A percentile compares a stretch with the other conserved stretches of the same genome.
Evolutionary conservation across 2,329 filamentous ascomycete genomes (phyloP).

Genomic region (Exophiala lecanii-corni): DNA sequence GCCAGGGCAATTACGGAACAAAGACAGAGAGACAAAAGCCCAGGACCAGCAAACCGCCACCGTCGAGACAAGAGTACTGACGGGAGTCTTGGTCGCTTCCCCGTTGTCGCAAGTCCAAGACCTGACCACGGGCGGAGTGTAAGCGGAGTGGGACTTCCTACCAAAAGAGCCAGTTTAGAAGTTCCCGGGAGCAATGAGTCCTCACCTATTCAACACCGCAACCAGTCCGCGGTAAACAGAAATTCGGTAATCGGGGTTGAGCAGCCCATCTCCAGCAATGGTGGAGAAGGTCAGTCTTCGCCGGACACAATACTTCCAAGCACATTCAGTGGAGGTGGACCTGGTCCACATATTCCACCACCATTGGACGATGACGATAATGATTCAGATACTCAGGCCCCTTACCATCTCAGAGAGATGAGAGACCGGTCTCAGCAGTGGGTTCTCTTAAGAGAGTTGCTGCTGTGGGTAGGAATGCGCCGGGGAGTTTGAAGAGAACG

Average conservation of each 20-base stretch:
- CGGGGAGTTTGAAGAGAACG: slow-evolving; percentile 34
- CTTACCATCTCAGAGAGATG: slow-evolving; percentile 23
- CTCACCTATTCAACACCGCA: slow-evolving; percentile 37
- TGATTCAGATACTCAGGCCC: slow-evolving; percentile 10
- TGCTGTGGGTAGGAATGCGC: slow-evolving; percentile 35
- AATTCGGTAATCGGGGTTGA: slow-evolving; percentile 17
- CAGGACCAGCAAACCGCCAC: slow-evolving; percentile 53
- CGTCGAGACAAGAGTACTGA: slow-evolving; percentile 74
- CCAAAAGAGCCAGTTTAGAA: slow-evolving; percentile 67
- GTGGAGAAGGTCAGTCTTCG: slow-evolving; percentile 29
- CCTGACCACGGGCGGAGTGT: slow-evolving; percentile 42
- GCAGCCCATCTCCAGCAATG: not conserved
- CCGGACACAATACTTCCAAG: slow-evolving; percentile 35
- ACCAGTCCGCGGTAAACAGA: slow-evolving; percentile 22
- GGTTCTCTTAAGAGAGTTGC: slow-evolving; percentile 54
- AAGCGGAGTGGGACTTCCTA: slow-evolving; percentile 38
- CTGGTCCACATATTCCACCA: slow-evolving; percentile 32
- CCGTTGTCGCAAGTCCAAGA: slow-evolving; percentile 82
- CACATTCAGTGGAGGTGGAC: slow-evolving; percentile 28
- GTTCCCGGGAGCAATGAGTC: slow-evolving; percentile 62
- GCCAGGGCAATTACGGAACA: slow-evolving; percentile 72
- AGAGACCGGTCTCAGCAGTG: slow-evolving; percentile 38
- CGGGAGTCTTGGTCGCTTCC: slow-evolving; percentile 45
- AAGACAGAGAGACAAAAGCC: slow-evolving; percentile 70
- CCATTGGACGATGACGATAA: slow-evolving; percentile 29